Conservation (phyloP, 208 protist genomes). For the Crithidia acanthocephali region DNA sequence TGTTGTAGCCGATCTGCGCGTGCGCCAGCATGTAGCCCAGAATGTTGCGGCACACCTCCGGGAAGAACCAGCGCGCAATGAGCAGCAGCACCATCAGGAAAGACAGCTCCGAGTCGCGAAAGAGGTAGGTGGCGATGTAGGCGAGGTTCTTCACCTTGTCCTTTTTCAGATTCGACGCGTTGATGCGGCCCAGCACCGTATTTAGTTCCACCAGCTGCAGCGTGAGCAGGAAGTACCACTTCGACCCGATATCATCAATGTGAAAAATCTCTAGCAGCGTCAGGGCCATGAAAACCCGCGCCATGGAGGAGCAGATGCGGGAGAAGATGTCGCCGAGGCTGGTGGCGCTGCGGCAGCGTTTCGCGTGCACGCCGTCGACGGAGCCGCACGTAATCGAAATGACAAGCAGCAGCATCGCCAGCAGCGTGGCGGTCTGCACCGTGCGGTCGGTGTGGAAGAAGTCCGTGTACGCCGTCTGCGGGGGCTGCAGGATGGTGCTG, state of each 20-base stretch:
- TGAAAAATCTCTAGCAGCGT: conserved; percentile 78
- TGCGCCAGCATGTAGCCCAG: conserved; percentile 22
- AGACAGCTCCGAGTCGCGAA: conserved; percentile 79
- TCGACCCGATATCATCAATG: conserved; percentile 55
- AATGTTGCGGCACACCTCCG: conserved; percentile 22
- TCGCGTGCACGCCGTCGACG: conserved; percentile 86
- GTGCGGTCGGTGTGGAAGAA: conserved; percentile 56
- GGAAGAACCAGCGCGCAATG: conserved; percentile 59
- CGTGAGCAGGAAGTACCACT: conserved; percentile 82
- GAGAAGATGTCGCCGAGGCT: conserved; percentile 92
- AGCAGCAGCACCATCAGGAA: conserved; percentile 75
- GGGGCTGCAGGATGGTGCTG: conserved; percentile 5
- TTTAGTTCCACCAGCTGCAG: conserved; percentile 88
- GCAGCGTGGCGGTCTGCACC: conserved; percentile 62
- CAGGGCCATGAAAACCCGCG: conserved; percentile 83
- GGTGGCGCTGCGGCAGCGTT: conserved; percentile 72
- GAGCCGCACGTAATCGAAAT: conserved; percentile 71
- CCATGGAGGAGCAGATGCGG: conserved; percentile 74
- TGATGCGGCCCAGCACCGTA: conserved; percentile 84
- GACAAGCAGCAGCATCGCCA: conserved; percentile 68
- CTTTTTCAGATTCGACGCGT: conserved; percentile 78
- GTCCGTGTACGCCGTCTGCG: conserved; percentile 35
- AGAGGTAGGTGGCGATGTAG: conserved; percentile 79
- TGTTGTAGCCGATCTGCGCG: conserved; percentile 50
- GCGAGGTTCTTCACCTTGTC: conserved; percentile 80